A percentile compares a stretch with the other conserved stretches of the same genome.
Evolutionary conservation across 148 eudicot genomes (phyloP).

Genomic region (Pouteria glomerata): DNA sequence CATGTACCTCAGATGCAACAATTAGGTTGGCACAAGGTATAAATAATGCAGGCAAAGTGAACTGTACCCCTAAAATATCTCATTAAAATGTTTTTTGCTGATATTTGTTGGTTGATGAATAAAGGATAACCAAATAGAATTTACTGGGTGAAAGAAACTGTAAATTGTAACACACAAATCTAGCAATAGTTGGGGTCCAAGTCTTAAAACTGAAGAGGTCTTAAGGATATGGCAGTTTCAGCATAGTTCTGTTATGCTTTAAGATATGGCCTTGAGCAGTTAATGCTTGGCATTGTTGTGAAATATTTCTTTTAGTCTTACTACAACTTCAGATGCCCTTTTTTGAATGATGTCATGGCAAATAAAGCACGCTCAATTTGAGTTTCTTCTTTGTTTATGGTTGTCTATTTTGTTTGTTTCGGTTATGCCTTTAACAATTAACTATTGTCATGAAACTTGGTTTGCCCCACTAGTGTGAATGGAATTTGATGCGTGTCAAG

Average conservation of each 20-base stretch:
- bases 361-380: no score
- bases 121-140: not conserved
- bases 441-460: not conserved
- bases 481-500: not conserved
- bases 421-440: not conserved
- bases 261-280: not conserved
- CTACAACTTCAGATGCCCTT: not conserved
- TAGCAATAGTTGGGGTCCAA: no score
- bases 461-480: not conserved
- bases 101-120: not conserved
- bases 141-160: not conserved
- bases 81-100: not conserved
- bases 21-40: not conserved
- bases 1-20: no score
- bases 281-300: not conserved
- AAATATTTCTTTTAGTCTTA: not conserved
- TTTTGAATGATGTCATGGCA: slow-evolving; percentile 1
- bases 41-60: not conserved
- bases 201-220: no score
- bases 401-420: not conserved
- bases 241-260: not conserved
- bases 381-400: not conserved
- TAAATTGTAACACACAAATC: no score
- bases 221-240: not conserved
- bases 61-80: not conserved